Conservation (phyloP, 768 basidiomycete species). For the Trametes villosa region DNA sequence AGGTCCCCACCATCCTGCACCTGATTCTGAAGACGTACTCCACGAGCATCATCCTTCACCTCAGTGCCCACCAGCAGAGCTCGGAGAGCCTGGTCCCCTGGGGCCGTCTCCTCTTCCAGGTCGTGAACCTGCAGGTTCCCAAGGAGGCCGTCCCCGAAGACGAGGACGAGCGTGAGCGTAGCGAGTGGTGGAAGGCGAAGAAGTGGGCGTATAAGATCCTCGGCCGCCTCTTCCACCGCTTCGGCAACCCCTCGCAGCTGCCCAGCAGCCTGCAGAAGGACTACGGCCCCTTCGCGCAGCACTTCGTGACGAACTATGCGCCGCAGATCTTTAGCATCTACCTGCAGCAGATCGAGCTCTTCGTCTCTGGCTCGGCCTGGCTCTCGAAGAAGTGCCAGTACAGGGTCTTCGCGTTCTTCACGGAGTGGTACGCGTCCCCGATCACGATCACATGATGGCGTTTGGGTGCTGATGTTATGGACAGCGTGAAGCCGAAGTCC, state of each 20-base stretch:
- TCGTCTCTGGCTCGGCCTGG: slow-evolving; percentile 76
- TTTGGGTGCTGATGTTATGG: slow-evolving; percentile 4
- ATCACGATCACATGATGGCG: slow-evolving; percentile 2
- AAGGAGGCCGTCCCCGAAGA: slow-evolving; percentile 67
- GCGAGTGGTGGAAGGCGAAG: slow-evolving; percentile 91
- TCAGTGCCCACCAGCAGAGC: slow-evolving; percentile 76
- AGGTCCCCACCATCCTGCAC: slow-evolving; percentile 83
- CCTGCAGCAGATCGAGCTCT: slow-evolving; percentile 70
- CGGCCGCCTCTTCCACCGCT: slow-evolving; percentile 82
- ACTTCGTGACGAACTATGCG: slow-evolving; percentile 78
- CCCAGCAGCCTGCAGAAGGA: slow-evolving; percentile 71
- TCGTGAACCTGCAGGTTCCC: slow-evolving; percentile 75
- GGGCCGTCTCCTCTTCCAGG: slow-evolving; percentile 81
- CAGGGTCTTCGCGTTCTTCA: slow-evolving; percentile 84
- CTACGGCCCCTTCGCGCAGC: slow-evolving; percentile 72
- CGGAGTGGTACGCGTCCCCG: slow-evolving; percentile 67
- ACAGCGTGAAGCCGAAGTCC: slow-evolving; percentile 89
- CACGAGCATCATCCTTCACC: slow-evolving; percentile 74
- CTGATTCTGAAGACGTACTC: slow-evolving; percentile 88
- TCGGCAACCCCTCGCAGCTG: slow-evolving; percentile 87
- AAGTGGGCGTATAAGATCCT: slow-evolving; percentile 92
- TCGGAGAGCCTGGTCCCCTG: slow-evolving; percentile 81
- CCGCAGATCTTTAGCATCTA: slow-evolving; percentile 88
- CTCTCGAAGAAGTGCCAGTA: slow-evolving; percentile 83
- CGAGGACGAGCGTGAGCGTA: slow-evolving; percentile 74